Evolutionary conservation across 129 eudicot species (phyloP), one percentile per base, ranked within the genome.

Genomic region (Tagetes patula): DNA sequence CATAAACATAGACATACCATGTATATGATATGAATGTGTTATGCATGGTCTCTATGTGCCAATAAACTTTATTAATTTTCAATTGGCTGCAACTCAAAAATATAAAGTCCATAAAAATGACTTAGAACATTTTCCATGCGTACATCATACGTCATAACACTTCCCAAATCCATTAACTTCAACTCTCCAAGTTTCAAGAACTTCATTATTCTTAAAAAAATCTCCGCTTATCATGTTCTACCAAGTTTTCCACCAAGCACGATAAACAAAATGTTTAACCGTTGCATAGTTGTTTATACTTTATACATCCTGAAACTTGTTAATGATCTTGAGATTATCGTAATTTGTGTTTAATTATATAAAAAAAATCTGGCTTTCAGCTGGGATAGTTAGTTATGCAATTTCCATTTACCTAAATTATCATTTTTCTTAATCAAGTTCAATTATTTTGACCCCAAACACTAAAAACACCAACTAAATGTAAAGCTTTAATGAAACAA

Each of bases 231-330:
- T 39, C 79, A 38, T 13, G 55, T 41, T 59, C 65, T 75, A 50
- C 69, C 38, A 6, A 11, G 45, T n/a, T 65, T 49, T 74, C 71
- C 39, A 31, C 62, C 70, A 74, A 49, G 48, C 67, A 27, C 5
- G 8, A 55, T 5, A 71, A 54, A 11, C 69, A 64, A 37, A 27
- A 1, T 20, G 0, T 13, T 39, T 12, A 65, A 42, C 67, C 46
- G 41, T 37, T 37, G 13, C 41, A 10, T 8, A 59, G 32, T 59
- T 59, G 65, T 59, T 59, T 36, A 32, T 66, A 75, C 66, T 59
- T 59, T 36, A 32, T 66, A 75, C 66, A 52, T 31, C 11, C 34
- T 43, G 40, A 33, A 76, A 10, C 58, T 8, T 56, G 5, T 42
- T 3, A 54, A 55, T 32, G 10, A 53, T 69, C 33, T 54, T 31